Base-by-base conservation (phyloP, 1,284 basidiomycete genomes). In the Ceratobasidium sp. region DNA sequence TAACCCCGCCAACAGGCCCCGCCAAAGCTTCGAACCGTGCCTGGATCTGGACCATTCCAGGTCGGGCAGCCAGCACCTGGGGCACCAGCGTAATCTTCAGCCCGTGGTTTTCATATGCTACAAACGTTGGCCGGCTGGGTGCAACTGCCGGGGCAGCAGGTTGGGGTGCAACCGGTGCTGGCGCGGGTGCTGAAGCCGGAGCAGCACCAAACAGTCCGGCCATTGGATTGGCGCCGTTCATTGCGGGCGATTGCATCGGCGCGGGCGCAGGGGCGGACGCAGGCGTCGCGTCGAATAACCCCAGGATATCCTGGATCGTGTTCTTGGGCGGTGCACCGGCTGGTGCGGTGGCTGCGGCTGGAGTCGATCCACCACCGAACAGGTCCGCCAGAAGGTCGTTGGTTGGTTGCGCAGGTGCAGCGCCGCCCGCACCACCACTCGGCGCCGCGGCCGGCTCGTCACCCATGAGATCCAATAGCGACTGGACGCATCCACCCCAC, bases 381-480 rank as follows among this genome's bases (percentile, higher is more conserved):
- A 99, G 95, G 78, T 97, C 94, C 0, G 92, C 92, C 12, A 99
- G 87, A 4, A 98, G 86, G 78, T 96, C 95, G 78, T 96, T 91
- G 48, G 92, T 95, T 72, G 86, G 90, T 79, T 91, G 90, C 1
- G 78, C 74, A 0, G 77, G 51, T 2, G 77, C 76, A 33, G 75
- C 75, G 11, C 75, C 67, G 8, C 75, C 72, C 3, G 77, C 74
- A 12, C 62, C 74, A 12, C 62, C 42, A n/a, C 42, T 16, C 49
- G 70, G 73, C 18, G 84, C 78, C 18, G 84, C 76, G 25, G 84
- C 76, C 1, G 87, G 82, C 56, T 95, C 93, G 70, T 94, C 93
- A 48, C 88, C 88, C 44, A 95, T 85, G 2, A 96, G 85, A 79
- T 95, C 92, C 58, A 84, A 81, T 5, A 86, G 78, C 9, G 84